Evolutionary conservation across 371 early-diverging fungal species (phyloP).

Genomic region (Syncephalastrum sp.): DNA sequence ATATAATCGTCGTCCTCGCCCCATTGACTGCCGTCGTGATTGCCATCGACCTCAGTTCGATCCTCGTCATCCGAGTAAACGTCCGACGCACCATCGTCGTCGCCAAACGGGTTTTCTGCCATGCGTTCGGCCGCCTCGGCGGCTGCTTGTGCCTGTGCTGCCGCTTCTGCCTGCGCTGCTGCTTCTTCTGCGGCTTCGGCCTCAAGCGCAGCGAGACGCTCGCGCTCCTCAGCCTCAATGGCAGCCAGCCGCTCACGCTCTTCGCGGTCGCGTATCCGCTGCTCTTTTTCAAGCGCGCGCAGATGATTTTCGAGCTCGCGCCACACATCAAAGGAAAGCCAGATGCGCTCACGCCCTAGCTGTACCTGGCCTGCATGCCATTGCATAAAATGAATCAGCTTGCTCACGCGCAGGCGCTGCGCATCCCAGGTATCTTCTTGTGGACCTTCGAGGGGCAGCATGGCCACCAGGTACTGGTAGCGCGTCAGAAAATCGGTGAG

Average conservation of each 20-base stretch:
- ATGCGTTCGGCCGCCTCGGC: constrained; percentile 38
- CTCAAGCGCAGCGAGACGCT: constrained; percentile 15
- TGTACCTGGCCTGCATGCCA: constrained; percentile 31
- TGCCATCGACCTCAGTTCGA: constrained; percentile 14
- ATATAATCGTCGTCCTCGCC: constrained; percentile 22
- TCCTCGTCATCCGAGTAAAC: constrained; percentile 34
- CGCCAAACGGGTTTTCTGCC: constrained; percentile 33
- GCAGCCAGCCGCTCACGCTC: constrained; percentile 32
- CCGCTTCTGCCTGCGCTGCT: constrained; percentile 34
- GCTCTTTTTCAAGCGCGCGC: constrained; percentile 68
- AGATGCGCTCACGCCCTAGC: constrained; percentile 55
- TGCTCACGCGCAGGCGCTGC: not conserved
- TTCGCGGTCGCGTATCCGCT: constrained; percentile 30
- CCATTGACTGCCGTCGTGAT: constrained; percentile 32
- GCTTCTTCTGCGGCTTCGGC: constrained; percentile 25
- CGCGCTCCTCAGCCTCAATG: constrained; percentile 33
- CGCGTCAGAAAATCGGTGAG: constrained; percentile 58
- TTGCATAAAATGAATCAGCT: constrained; percentile 30
- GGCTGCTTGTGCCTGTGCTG: constrained; percentile 31
- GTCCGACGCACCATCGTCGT: constrained; percentile 31
- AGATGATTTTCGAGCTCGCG: constrained; percentile 74
- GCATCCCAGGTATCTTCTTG: constrained; percentile 1
- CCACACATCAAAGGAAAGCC: constrained; percentile 71
- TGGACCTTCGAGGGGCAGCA: constrained; percentile 7
- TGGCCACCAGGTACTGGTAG: constrained; percentile 35